A percentile compares a stretch with the other conserved stretches of the same genome.
These are phyloP conservation scores for Olyra latifolia DNA, from an alignment of 176 grass and related monocot species.

Conservation along the genomic window DNA sequence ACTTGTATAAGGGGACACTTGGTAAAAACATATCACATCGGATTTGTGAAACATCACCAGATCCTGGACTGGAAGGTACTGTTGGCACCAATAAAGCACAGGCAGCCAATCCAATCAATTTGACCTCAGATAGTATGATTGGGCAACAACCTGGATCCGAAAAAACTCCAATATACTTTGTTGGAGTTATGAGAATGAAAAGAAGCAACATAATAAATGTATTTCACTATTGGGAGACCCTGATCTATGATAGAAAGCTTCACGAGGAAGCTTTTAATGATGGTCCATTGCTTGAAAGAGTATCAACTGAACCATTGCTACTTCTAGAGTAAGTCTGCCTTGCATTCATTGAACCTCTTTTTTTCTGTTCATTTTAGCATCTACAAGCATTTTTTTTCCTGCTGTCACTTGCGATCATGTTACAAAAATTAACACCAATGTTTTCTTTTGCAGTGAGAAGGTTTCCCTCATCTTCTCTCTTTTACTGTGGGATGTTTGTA, in stretches of 20 bases:
- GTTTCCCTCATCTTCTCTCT: constrained; percentile 53
- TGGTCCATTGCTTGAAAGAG: constrained; percentile 48
- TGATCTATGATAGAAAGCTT: constrained; percentile 36
- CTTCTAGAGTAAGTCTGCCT: constrained; percentile 58
- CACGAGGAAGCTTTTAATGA: constrained; percentile 29
- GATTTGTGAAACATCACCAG: constrained; percentile 24
- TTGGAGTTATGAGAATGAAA: constrained; percentile 52
- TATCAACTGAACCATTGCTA: constrained; percentile 60
- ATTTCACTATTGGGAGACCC: constrained; percentile 42
- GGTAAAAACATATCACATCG: constrained; percentile 3
- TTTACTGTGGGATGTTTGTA: constrained; percentile 51
- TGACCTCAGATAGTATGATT: constrained; percentile 20
- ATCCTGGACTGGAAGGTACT: constrained; percentile 23
- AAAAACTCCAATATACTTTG: constrained; percentile 40
- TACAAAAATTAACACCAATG: background rate
- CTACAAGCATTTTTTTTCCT: background rate
- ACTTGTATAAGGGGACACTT: constrained; percentile 14
- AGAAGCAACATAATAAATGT: constrained; percentile 45
- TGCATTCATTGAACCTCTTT: background rate
- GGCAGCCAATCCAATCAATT: background rate
- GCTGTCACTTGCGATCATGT: constrained; percentile 5
- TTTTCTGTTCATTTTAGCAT: constrained; percentile 3
- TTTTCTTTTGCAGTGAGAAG: constrained; percentile 62
- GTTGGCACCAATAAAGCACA: constrained; percentile 19
- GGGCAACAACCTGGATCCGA: constrained; percentile 5